These are phyloP conservation scores for Diaporthe sp. DNA, from an alignment of 2,329 filamentous ascomycete species.

Conservation along the genomic window DNA sequence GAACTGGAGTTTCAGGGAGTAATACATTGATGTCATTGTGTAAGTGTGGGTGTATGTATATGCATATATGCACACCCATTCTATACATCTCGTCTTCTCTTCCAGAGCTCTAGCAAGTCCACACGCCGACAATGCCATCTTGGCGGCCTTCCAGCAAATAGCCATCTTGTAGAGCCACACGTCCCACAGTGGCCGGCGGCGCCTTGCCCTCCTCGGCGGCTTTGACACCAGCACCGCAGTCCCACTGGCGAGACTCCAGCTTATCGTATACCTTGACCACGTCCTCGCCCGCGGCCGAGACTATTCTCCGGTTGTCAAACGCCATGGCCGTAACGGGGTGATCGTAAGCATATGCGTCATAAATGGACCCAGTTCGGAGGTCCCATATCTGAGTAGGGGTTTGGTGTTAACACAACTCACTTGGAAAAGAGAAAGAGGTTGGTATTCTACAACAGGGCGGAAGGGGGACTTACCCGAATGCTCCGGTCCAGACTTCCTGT, in stretches of 20 bases:
- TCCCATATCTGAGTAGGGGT: conserved; percentile 86
- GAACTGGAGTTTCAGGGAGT: not conserved
- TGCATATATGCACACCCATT: conserved; percentile 33
- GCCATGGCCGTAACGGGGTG: conserved; percentile 94
- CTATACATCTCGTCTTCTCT: conserved; percentile 13
- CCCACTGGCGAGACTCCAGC: conserved; percentile 95
- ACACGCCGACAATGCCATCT: conserved; percentile 91
- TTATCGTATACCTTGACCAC: conserved; percentile 99
- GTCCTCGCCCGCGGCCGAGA: conserved; percentile 89
- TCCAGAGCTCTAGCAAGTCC: conserved; percentile 74
- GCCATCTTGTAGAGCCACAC: conserved; percentile 91
- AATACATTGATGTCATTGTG: conserved; percentile 20
- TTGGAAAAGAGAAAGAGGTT: not conserved
- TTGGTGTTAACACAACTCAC: not conserved
- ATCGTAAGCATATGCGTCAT: conserved; percentile 96
- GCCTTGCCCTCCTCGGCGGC: conserved; percentile 76
- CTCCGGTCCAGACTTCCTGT: conserved; percentile 94
- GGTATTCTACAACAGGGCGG: not conserved
- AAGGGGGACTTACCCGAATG: conserved; percentile 80
- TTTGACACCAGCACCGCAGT: conserved; percentile 87
- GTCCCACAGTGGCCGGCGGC: conserved; percentile 81
- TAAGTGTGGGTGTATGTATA: conserved; percentile 11
- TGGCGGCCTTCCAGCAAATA: conserved; percentile 92
- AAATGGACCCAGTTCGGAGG: conserved; percentile 93
- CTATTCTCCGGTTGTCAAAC: conserved; percentile 93